These are phyloP conservation scores for Chimonanthus praecox DNA, from an alignment of 164 flowering plant genomes.

Conservation along the genomic window DNA sequence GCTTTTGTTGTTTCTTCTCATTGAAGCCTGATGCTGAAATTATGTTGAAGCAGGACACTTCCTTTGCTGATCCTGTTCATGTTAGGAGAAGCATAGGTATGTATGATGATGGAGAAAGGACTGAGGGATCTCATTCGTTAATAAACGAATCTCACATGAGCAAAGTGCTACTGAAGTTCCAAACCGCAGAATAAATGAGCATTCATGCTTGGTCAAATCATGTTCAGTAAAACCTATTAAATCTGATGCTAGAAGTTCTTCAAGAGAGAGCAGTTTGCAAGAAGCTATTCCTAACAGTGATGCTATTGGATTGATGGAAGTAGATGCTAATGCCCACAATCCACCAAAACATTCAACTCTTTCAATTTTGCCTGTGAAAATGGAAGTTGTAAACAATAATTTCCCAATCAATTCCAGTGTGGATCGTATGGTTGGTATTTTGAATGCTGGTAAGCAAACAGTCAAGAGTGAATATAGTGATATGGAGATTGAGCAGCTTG, in stretches of 20 bases:
- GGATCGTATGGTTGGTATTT: conserved; percentile 9
- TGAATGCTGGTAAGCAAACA: conserved; percentile 11
- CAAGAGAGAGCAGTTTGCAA: background rate
- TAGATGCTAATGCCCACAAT: conserved; percentile 7
- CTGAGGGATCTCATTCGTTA: background rate
- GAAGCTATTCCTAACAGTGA: conserved; percentile 2
- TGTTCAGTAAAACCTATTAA: conserved; percentile 4
- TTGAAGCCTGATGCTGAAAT: background rate
- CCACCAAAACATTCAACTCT: conserved; percentile 1
- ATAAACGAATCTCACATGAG: background rate
- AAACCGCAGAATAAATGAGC: background rate
- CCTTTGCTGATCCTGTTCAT: background rate
- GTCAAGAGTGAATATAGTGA: conserved; percentile 18
- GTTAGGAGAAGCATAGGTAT: background rate
- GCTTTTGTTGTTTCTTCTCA: background rate
- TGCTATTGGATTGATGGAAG: conserved; percentile 13
- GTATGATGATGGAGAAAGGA: conserved; percentile 1
- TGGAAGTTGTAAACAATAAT: conserved; percentile 21
- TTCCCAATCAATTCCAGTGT: conserved; percentile 6
- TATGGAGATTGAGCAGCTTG: conserved; percentile 29
- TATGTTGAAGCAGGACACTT: conserved; percentile 5
- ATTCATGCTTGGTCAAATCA: background rate
- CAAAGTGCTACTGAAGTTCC: conserved; percentile 11
- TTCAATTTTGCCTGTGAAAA: conserved; percentile 7
- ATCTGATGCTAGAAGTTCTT: conserved; percentile 1